Evolutionary conservation across 345 rosid species (phyloP), one percentile per base, ranked within the genome.

Genomic region (Dimocarpus longan): DNA sequence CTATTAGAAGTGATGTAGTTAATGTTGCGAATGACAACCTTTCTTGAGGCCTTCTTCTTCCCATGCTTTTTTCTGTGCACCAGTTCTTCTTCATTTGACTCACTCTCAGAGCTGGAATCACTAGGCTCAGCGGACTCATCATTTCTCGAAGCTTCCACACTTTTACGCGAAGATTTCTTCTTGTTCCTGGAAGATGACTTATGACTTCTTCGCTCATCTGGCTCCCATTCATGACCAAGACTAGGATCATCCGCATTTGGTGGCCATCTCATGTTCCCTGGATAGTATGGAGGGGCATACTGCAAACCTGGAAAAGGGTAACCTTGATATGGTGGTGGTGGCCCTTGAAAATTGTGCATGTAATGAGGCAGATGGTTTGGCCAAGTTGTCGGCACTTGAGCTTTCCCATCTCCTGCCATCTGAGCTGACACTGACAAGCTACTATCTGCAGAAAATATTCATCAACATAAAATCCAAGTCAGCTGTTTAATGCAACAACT

Each of bases 11-110:
- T 89, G 62, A 96, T 93, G 85, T 96, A 96, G 83, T 96, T 96
- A 73, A 96, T 96, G 80, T 96, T 96, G 78, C 95, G 95, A 68
- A 96, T 96, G 37, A 96, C 97, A 18, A 96, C 98, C 87, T 87
- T 94, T 77, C 95, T 89, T 5, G 98, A 96, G 37, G 92, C 86
- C 77, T 89, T 91, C 77, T 89, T 91, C 77, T 93, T 93, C 68
- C 91, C 97, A 64, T 85, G 90, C 71, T 81, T 90, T 75, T 84
- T 93, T 85, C 77, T 87, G n/a, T 46, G 82, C 48, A 5, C 79
- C 73, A 82, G 83, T 82, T 79, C 81, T 66, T 73, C 50, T 60
- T 83, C 83, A 60, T 86, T 90, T 0, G 85, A 84, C 75, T 85
- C 93, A 46, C 86, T 84, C 67, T 84, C 91, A 24, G 83, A 85